These are phyloP conservation scores for Conoideocrella luteorostrata DNA, from an alignment of 2,329 filamentous ascomycete genomes.

Conservation along the genomic window DNA sequence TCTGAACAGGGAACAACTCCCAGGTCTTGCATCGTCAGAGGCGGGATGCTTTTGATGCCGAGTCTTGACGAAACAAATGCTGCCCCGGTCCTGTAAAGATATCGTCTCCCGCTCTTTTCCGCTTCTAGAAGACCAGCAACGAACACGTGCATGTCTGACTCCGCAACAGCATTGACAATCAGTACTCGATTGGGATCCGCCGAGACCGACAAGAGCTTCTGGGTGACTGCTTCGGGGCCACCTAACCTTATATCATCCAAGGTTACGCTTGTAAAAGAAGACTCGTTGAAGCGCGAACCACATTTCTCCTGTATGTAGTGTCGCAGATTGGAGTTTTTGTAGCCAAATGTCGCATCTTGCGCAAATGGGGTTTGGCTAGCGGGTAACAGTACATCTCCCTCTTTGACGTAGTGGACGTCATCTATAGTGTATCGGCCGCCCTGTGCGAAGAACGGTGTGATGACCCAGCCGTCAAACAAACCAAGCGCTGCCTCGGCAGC, in stretches of 20 bases:
- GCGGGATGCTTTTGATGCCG: constrained; percentile 42
- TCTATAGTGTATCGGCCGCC: constrained; percentile 48
- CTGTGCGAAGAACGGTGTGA: constrained; percentile 52
- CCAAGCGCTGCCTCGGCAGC: constrained; percentile 43
- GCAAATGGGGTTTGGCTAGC: constrained; percentile 49
- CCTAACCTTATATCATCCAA: constrained; percentile 25
- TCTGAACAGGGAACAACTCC: constrained; percentile 15
- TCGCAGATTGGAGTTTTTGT: constrained; percentile 41
- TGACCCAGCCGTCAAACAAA: constrained; percentile 41
- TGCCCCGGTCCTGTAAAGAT: constrained; percentile 31
- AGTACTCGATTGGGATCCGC: constrained; percentile 32
- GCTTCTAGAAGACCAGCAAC: constrained; percentile 39
- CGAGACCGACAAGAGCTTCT: constrained; percentile 25
- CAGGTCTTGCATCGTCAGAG: constrained; percentile 39
- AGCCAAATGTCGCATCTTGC: constrained; percentile 51
- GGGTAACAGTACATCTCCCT: constrained; percentile 33
- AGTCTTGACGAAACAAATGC: constrained; percentile 39
- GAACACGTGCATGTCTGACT: constrained; percentile 50
- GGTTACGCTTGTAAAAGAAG: constrained; percentile 21
- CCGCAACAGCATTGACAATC: constrained; percentile 46
- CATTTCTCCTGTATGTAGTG: constrained; percentile 46
- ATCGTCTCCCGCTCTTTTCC: constrained; percentile 24
- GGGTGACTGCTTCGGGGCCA: constrained; percentile 18
- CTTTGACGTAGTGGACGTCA: constrained; percentile 52
- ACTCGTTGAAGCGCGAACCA: constrained; percentile 21